Evolutionary conservation across 768 basidiomycete species (phyloP).

Genomic region (Lactarius deliciosus): DNA sequence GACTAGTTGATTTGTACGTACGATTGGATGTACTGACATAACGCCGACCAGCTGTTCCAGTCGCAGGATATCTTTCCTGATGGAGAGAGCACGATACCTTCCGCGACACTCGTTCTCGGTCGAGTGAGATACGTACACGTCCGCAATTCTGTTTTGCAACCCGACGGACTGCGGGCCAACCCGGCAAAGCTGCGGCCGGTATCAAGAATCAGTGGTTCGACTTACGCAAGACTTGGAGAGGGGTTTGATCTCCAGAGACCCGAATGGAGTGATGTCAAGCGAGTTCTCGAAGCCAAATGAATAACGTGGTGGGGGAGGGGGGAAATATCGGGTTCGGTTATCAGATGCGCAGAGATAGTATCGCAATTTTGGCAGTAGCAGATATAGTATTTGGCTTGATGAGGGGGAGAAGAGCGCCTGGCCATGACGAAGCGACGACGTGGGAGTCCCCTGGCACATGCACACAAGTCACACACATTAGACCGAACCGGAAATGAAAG

Average conservation of each 20-base stretch:
- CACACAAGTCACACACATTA: conserved; percentile 20
- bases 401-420: conserved; percentile 12
- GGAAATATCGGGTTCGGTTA: conserved; percentile 16
- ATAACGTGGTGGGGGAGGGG: conserved; percentile 3
- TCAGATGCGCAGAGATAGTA: conserved; percentile 21
- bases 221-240: conserved; percentile 49
- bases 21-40: conserved; percentile 23
- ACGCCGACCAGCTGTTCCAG: conserved; percentile 46
- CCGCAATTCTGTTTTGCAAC: conserved; percentile 47
- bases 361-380: conserved; percentile 19
- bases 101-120: conserved; percentile 51
- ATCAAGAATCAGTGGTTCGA: conserved; percentile 54
- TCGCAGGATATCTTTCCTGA: conserved; percentile 48
- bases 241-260: conserved; percentile 49
- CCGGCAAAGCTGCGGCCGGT: conserved; percentile 49
- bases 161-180: conserved; percentile 46
- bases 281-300: conserved; percentile 27
- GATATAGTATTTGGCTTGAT: conserved; percentile 20
- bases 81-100: conserved; percentile 37
- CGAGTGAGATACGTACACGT: conserved; percentile 55
- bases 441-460: conserved; percentile 24
- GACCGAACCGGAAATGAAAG: conserved; percentile 20
- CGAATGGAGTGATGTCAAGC: conserved; percentile 43
- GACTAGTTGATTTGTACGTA: conserved; percentile 1
- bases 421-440: conserved; percentile 23